These are phyloP conservation scores for Beta vulgaris DNA, from an alignment of 148 eudicot species.

Conservation along the genomic window DNA sequence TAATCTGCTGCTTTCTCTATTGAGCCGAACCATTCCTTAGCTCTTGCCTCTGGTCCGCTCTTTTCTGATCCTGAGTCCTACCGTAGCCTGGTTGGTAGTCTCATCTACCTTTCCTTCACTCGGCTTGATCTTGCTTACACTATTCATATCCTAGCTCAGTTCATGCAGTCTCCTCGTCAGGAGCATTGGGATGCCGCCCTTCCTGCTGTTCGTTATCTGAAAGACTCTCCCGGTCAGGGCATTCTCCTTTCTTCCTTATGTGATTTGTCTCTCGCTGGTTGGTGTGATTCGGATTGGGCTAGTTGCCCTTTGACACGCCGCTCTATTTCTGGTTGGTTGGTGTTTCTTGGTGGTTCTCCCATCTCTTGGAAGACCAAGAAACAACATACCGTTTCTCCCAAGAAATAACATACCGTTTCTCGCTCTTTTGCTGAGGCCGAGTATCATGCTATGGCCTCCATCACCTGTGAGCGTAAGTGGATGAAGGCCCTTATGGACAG, in stretches of 20 bases:
- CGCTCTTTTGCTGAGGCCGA: too few species aligned
- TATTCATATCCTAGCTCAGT: not conserved
- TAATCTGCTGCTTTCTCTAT: too few species aligned
- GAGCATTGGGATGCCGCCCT: not conserved
- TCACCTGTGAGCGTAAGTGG: too few species aligned
- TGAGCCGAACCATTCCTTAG: too few species aligned
- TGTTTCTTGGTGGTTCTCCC: not conserved
- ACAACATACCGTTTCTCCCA: too few species aligned
- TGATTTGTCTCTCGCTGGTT: not conserved
- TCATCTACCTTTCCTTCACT: not conserved
- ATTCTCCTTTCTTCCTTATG: not conserved
- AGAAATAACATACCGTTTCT: too few species aligned
- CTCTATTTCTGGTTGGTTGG: not conserved
- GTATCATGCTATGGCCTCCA: too few species aligned
- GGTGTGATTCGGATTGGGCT: not conserved
- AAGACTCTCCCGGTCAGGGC: not conserved
- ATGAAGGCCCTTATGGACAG: too few species aligned
- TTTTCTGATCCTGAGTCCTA: too few species aligned
- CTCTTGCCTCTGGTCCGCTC: too few species aligned
- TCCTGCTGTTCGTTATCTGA: too few species aligned
- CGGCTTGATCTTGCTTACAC: not conserved
- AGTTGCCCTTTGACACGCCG: not conserved
- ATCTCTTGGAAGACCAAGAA: too few species aligned
- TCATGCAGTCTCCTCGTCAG: not conserved
- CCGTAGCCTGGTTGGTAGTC: not conserved